Evolutionary conservation across 305 asterid species (phyloP).

Genomic region (Petunia hybrid): DNA sequence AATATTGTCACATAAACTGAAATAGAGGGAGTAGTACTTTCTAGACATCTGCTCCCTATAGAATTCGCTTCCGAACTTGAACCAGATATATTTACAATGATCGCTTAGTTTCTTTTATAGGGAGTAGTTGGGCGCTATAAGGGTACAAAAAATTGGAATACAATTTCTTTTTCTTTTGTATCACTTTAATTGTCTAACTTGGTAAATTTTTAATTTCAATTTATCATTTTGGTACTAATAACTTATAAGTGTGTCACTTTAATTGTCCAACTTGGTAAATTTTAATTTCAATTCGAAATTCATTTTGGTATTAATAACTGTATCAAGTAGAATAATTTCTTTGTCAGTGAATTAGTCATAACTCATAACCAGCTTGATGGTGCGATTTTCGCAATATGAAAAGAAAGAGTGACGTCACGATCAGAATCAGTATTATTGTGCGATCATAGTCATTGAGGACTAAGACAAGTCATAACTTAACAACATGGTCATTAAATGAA

Average conservation of each 20-base stretch:
- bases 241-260: neutral
- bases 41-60: no score
- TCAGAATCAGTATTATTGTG: neutral
- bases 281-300: neutral
- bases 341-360: neutral
- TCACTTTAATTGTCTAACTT: neutral
- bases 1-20: no score
- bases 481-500: constrained; percentile 1
- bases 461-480: neutral
- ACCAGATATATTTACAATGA: no score
- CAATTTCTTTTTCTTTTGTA: no score
- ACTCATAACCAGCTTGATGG: constrained; percentile 11
- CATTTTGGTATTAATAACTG: neutral
- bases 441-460: neutral
- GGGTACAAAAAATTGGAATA: no score
- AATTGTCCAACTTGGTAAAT: neutral
- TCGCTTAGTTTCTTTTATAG: no score
- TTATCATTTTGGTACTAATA: neutral
- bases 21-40: no score
- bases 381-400: neutral
- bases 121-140: no score
- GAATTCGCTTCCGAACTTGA: no score
- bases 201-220: constrained; percentile 1
- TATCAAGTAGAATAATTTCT: neutral
- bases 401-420: neutral